Evolutionary conservation across 2,329 filamentous ascomycete genomes (phyloP).

Genomic region (Ceratocystis alfenasii): DNA sequence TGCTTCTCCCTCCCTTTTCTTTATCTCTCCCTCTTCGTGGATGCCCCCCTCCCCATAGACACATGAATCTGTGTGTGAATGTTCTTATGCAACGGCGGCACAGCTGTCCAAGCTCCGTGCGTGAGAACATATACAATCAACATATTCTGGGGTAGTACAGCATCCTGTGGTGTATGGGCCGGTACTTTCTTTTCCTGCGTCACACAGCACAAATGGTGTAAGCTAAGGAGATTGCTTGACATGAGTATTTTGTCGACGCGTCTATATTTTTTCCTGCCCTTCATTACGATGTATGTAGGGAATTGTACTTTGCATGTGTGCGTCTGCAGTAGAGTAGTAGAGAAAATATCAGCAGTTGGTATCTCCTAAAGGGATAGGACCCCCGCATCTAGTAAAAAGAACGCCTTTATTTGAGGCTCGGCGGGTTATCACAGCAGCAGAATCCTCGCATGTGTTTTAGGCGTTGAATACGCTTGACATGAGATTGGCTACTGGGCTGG

Average conservation of each 20-base stretch:
- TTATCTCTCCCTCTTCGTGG: not conserved
- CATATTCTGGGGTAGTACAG: not conserved
- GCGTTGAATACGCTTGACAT: not conserved
- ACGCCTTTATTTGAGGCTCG: not conserved
- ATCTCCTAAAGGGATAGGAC: not conserved
- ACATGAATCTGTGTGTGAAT: not conserved
- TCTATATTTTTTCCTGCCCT: not conserved
- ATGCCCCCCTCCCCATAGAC: not conserved
- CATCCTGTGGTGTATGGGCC: not conserved
- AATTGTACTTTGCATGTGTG: not conserved
- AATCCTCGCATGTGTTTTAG: conserved; percentile 5
- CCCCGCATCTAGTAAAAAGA: too few species aligned
- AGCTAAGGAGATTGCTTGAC: not conserved
- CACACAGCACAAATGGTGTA: conserved; percentile 2
- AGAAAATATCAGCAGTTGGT: not conserved
- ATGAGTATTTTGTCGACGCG: not conserved
- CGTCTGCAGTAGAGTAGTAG: too few species aligned
- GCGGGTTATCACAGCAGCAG: not conserved
- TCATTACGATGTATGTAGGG: not conserved
- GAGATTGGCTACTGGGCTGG: not conserved
- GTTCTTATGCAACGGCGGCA: not conserved
- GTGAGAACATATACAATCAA: not conserved
- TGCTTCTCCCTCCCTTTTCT: not conserved
- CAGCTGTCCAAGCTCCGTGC: not conserved
- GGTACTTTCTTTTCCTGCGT: not conserved